phyloP scores from a whole-genome alignment of 805 yeast genomes.

The Hanseniaspora vineae region DNA sequence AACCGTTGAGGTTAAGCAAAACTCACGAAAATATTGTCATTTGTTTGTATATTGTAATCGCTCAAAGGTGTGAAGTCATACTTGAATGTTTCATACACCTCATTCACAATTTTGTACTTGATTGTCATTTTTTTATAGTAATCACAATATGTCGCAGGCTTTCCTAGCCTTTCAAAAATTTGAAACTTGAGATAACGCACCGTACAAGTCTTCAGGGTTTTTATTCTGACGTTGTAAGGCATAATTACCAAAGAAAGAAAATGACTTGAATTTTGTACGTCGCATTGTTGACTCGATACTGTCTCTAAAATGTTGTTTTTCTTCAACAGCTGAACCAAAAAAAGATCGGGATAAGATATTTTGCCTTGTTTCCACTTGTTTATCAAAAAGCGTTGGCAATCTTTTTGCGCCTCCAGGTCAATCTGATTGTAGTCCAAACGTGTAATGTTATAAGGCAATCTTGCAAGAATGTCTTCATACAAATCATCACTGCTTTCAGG shows the following conservation, averaged over 20 bases:
- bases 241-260: constrained; percentile 8
- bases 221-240: constrained; percentile 1
- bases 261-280: neutral
- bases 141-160: neutral
- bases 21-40: constrained; percentile 8
- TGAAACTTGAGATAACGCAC: constrained; percentile 16
- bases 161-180: neutral
- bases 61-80: constrained; percentile 13
- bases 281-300: too few species aligned
- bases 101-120: constrained; percentile 1
- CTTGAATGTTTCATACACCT: constrained; percentile 6
- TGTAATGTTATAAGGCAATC: neutral
- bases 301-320: neutral
- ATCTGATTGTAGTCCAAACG: neutral
- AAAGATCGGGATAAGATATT: neutral
- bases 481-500: constrained; percentile 21
- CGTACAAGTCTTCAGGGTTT: constrained; percentile 9
- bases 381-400: neutral
- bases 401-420: neutral
- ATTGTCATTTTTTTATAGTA: constrained; percentile 2
- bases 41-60: constrained; percentile 8
- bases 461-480: constrained; percentile 15
- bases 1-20: neutral
- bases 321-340: neutral
- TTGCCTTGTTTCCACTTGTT: neutral